Conservation (phyloP, 164 flowering plant genomes). For the Berberis vulgaris region DNA sequence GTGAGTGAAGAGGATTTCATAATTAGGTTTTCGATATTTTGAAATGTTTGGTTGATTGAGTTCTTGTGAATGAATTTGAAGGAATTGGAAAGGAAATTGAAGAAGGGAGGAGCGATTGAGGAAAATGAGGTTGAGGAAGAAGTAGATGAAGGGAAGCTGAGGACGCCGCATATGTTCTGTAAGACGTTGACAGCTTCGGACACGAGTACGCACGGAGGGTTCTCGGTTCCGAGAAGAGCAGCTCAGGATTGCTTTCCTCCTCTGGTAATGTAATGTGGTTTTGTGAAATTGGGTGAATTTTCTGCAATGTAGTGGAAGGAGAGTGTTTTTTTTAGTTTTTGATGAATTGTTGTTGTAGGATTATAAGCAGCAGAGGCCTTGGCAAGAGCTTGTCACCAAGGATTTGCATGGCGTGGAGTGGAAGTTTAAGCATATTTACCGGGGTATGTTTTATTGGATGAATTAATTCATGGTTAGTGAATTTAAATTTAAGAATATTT, state of each 20-base stretch:
- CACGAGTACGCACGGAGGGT: constrained; percentile 99
- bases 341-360: constrained; percentile 38
- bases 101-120: constrained; percentile 24
- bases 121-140: constrained; percentile 42
- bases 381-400: constrained; percentile 93
- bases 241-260: constrained; percentile 99
- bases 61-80: neutral
- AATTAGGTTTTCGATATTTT: neutral
- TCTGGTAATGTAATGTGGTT: constrained; percentile 38
- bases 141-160: constrained; percentile 37
- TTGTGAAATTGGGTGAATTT: neutral
- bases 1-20: constrained; percentile 17
- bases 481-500: too few relatives aligned
- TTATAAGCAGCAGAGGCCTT: constrained; percentile 89
- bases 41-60: neutral
- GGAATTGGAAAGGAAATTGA: constrained; percentile 23
- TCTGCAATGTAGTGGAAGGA: neutral
- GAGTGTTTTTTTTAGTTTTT: neutral
- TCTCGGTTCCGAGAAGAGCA: constrained; percentile 96
- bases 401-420: constrained; percentile 90
- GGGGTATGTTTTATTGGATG: constrained; percentile 46
- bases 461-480: neutral
- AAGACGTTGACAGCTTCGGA: constrained; percentile 98
- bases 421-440: constrained; percentile 88
- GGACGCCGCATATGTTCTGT: constrained; percentile 96